Evolutionary conservation across 768 basidiomycete genomes (phyloP), one percentile per base, ranked within the genome.

Genomic region (Psilocybe sp.): DNA sequence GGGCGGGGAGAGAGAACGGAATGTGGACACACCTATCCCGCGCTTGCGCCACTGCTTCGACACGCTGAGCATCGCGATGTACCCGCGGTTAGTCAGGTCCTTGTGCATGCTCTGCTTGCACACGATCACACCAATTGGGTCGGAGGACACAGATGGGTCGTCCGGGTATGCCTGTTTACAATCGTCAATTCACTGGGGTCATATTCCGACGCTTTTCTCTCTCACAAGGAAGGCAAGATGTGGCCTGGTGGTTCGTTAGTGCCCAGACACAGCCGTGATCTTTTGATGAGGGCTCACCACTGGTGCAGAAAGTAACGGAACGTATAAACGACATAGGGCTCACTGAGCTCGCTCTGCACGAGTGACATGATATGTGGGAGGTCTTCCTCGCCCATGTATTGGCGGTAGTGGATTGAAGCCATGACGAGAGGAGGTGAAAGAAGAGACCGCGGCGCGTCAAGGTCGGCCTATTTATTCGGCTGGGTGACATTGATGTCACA

Each of bases 1-100:
- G 75, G 71, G 68, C 57, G 62, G 66, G 52, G 66, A 62, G 62
- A 68, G 67, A 65, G 54, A 59, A 35, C 66, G 59, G 54, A 62
- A 57, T 47, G 53, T 51, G 54, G 49, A 79, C 88, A 65, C 66
- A 93, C 93, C 92, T 64, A 98, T 92, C 32, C 97, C 96, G 46
- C 86, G 83, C 68, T 96, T 89, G 34, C 96, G 77, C 81, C 85
- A 97, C 35, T 75, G 69, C 67, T 84, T 85, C 67, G 80, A 78
- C 23, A 98, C 93, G 61, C 91, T 92, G 48, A 98, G 81, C 97
- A 98, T 98, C 34, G 95, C 97, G 51, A 99, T 96, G 65, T 99
- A 99, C 12, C 97, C 97, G 64, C 97, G 71, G 64, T 93, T 91
- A 9, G 81, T 73, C 35, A 73, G 69, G 54, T 86, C 79, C 48